These are phyloP conservation scores for Thelephora ganbajun DNA, from an alignment of 768 basidiomycete species.

Conservation along the genomic window DNA sequence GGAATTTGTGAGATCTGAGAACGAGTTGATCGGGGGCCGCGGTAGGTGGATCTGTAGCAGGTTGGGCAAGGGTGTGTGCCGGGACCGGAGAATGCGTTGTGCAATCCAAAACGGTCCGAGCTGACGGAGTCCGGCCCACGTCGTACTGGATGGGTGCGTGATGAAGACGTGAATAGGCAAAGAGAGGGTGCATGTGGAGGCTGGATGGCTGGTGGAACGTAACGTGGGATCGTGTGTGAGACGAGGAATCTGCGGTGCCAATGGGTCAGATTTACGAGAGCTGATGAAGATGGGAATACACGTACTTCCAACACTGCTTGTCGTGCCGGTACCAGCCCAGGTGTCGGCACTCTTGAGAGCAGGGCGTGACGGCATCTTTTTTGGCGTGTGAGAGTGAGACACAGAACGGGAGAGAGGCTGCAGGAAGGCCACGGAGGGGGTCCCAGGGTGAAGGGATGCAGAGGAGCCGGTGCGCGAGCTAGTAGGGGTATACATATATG, in stretches of 20 bases:
- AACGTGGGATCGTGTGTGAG: constrained; percentile 18
- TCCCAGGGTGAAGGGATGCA: constrained; percentile 31
- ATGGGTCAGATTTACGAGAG: constrained; percentile 4
- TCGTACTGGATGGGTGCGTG: constrained; percentile 53
- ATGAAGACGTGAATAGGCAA: constrained; percentile 40
- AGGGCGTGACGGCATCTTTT: constrained; percentile 18
- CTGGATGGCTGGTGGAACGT: neutral
- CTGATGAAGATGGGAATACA: neutral
- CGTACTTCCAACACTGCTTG: constrained; percentile 8
- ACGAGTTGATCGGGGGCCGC: constrained; percentile 30
- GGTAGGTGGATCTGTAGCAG: constrained; percentile 50
- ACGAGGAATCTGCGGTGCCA: constrained; percentile 12
- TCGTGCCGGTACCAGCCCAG: constrained; percentile 29
- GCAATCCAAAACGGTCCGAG: constrained; percentile 42
- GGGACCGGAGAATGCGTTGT: constrained; percentile 40
- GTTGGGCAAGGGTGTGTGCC: constrained; percentile 39
- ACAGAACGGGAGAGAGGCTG: constrained; percentile 14
- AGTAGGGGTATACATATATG: constrained; percentile 13
- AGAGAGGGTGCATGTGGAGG: constrained; percentile 49
- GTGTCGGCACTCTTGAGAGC: constrained; percentile 31
- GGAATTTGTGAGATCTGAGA: constrained; percentile 41
- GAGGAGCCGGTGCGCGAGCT: constrained; percentile 41
- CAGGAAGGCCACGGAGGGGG: constrained; percentile 15
- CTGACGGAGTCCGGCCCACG: constrained; percentile 39
- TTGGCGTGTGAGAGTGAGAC: neutral